A percentile compares a stretch with the other conserved stretches of the same genome.
Evolutionary conservation across 805 yeast species (phyloP).

Genomic region (Kodamaea sagamina): DNA sequence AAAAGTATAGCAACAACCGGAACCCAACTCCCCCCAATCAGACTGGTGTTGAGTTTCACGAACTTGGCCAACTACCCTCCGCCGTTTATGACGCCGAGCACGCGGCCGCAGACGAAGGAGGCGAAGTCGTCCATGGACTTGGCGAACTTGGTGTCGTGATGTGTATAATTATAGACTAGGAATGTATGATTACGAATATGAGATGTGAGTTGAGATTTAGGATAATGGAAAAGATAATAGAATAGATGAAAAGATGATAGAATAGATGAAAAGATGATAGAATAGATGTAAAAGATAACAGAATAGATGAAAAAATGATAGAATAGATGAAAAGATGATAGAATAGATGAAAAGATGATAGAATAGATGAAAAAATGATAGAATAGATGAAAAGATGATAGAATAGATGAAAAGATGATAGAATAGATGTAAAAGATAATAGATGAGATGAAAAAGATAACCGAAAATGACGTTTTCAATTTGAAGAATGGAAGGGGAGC

Average conservation of each 20-base stretch:
- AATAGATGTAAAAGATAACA: constrained; percentile 4
- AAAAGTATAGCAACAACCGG: constrained; percentile 42
- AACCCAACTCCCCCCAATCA: constrained; percentile 43
- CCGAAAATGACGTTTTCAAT: too few relatives aligned
- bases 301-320: not conserved
- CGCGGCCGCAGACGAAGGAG: constrained; percentile 5
- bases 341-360: too few relatives aligned
- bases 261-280: not conserved
- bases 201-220: not conserved
- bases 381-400: not conserved
- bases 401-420: not conserved
- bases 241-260: not conserved
- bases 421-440: constrained; percentile 5
- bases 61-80: constrained; percentile 12
- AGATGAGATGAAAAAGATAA: not conserved
- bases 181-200: not conserved
- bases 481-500: too few relatives aligned
- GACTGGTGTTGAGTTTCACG: constrained; percentile 37
- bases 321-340: too few relatives aligned
- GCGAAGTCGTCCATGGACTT: constrained; percentile 11
- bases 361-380: not conserved
- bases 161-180: not conserved
- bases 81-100: constrained; percentile 9
- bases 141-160: constrained; percentile 12
- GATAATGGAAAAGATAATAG: not conserved